Conservation (phyloP, 345 rosid genomes). For the Citrus trifoliata region DNA sequence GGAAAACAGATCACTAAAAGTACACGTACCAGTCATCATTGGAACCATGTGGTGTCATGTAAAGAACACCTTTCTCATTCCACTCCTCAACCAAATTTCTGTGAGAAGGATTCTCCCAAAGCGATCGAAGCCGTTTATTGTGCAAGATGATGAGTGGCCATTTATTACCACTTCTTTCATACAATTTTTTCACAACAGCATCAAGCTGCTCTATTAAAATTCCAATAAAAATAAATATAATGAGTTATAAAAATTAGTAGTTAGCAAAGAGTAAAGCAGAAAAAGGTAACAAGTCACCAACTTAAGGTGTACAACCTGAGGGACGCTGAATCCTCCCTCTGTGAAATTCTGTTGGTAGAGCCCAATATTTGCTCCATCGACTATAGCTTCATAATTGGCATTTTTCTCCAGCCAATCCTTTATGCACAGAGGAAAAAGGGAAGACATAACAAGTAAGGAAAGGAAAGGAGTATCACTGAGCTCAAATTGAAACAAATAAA, state of each 20-base stretch:
- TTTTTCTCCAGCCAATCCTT: conserved; percentile 74
- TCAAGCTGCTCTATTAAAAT: conserved; percentile 79
- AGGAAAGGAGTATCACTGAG: background rate
- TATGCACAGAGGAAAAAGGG: background rate
- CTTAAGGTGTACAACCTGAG: conserved; percentile 54
- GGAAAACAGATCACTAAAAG: background rate
- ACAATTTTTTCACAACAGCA: conserved; percentile 64
- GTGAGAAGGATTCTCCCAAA: conserved; percentile 48
- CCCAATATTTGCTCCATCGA: conserved; percentile 92
- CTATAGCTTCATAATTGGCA: conserved; percentile 64
- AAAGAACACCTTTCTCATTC: conserved; percentile 57
- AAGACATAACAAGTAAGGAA: background rate
- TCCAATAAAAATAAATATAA: conserved; percentile 9
- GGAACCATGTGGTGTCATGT: conserved; percentile 80
- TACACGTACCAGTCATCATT: conserved; percentile 81
- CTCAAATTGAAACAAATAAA: background rate
- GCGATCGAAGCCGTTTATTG: conserved; percentile 61
- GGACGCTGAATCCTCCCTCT: conserved; percentile 71
- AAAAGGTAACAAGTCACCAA: background rate
- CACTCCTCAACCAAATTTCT: conserved; percentile 64
- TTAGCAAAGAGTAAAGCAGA: background rate
- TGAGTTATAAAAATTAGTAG: conserved; percentile 6
- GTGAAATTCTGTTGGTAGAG: conserved; percentile 87
- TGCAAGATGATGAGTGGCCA: conserved; percentile 82
- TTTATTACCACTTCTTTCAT: conserved; percentile 45